Evolutionary conservation across 2,329 filamentous ascomycete genomes (phyloP), one percentile per base, ranked within the genome.

Genomic region (Ramularia endophylla): DNA sequence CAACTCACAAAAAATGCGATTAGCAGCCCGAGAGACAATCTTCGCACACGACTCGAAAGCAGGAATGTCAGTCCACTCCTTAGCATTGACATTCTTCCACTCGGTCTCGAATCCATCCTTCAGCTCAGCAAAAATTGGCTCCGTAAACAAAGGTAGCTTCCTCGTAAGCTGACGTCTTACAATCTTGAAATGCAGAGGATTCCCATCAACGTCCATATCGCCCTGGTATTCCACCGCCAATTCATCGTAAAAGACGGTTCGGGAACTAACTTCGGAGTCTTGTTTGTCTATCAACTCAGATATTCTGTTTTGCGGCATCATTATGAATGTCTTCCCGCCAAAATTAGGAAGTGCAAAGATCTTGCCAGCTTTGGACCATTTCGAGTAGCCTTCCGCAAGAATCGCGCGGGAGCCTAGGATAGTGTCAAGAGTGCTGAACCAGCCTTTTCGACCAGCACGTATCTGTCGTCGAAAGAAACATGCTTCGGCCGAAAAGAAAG

Each of bases 21-120:
- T 53, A 1, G 51, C 51, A 5, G 46, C 51, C 16, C 48, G 36
- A 29, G 44, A 47, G 9, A 53, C 35, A 15, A 53, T 48, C 22
- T 36, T 41, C 28, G 38, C 41, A 15, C 40, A 44, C 1, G 46
- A 41, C 9, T 19, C 28, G 19, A 41, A 41, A 2, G 37, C 39
- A 6, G 33, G 20, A 2, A 53, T 27, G 3, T 40, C 20, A 3
- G 13, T 38, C 38, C 44, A 44, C 6, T 42, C 39, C 5, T 15
- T 30, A 12, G 6, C n/a, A 4, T n/a, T 13, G 12, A 5, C n/a
- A 4, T n/a, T 13, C 5, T 40, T 40, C 51, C 51, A 53, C 9
- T 50, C 35, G 4, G 44, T 40, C 12, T 46, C 30, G 12, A 53
- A 46, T 3, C 46, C 43, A 8, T 42, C 15, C 2, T 30, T 41